These are phyloP conservation scores for Monosporascus ibericus DNA, from an alignment of 2,329 filamentous ascomycete species.

Conservation along the genomic window DNA sequence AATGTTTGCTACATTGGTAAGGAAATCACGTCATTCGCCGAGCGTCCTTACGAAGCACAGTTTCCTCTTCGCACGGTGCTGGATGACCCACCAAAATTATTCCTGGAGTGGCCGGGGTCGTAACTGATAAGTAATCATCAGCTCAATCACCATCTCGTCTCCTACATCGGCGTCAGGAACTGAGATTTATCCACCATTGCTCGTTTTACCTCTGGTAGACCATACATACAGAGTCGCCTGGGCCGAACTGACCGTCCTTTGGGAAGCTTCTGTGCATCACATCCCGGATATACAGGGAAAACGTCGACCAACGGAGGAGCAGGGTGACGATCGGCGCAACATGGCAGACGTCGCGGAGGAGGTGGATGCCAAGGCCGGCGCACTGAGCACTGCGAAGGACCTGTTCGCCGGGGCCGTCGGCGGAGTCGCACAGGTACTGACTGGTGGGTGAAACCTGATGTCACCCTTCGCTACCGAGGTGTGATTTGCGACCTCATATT, in stretches of 20 bases:
- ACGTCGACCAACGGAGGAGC: too few relatives aligned
- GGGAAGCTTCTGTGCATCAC: too few relatives aligned
- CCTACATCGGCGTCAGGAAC: not conserved
- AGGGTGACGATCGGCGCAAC: not conserved
- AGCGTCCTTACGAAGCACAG: not conserved
- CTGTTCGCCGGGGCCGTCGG: constrained; percentile 85
- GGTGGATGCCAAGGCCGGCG: constrained; percentile 26
- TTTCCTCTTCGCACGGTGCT: not conserved
- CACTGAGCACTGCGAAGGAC: constrained; percentile 71
- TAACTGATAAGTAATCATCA: not conserved
- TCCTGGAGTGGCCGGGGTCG: not conserved
- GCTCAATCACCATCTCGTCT: not conserved
- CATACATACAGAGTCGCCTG: too few relatives aligned
- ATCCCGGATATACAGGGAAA: too few relatives aligned
- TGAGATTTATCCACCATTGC: too few relatives aligned
- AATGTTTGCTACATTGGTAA: not conserved
- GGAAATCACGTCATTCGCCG: not conserved
- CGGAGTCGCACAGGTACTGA: constrained; percentile 86
- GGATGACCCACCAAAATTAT: not conserved
- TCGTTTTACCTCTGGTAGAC: too few relatives aligned
- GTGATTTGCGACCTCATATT: too few relatives aligned
- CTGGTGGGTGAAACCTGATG: constrained; percentile 56
- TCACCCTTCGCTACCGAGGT: too few relatives aligned
- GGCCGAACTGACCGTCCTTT: too few relatives aligned
- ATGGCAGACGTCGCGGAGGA: constrained; percentile 28